Evolutionary conservation across 805 yeast genomes (phyloP).

Genomic region (Cyberlindnera sargentensis): DNA sequence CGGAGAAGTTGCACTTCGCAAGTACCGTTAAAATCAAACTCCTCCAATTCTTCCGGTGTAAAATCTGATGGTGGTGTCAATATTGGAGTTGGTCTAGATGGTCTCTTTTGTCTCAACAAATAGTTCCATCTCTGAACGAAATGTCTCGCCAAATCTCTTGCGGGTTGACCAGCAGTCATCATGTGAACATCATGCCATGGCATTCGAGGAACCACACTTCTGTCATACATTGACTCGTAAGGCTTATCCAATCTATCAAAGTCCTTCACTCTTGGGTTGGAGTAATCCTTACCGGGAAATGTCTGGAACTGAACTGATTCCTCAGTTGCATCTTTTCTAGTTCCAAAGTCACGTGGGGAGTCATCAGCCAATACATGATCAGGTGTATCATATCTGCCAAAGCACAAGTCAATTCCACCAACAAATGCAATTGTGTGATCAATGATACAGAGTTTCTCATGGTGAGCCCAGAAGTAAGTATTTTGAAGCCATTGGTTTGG

Average conservation of each 20-base stretch:
- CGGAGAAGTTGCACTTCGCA: conserved; percentile 89
- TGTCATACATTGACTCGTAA: conserved; percentile 85
- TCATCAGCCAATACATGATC: conserved; percentile 90
- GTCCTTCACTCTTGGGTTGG: conserved; percentile 91
- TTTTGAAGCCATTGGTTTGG: conserved; percentile 93
- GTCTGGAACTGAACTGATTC: conserved; percentile 42
- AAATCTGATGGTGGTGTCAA: conserved; percentile 90
- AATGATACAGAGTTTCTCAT: conserved; percentile 81
- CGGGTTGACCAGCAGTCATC: conserved; percentile 91
- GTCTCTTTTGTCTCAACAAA: conserved; percentile 84
- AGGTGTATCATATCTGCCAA: conserved; percentile 94
- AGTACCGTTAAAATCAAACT: conserved; percentile 58
- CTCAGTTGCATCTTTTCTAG: conserved; percentile 26
- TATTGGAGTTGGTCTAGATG: conserved; percentile 88
- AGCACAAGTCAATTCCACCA: conserved; percentile 95
- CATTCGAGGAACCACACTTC: conserved; percentile 81
- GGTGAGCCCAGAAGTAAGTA: conserved; percentile 98
- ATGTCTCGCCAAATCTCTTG: conserved; percentile 87
- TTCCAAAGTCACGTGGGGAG: conserved; percentile 31
- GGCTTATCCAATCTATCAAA: conserved; percentile 78
- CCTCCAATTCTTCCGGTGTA: conserved; percentile 59
- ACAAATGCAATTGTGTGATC: conserved; percentile 86
- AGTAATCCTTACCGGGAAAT: conserved; percentile 96
- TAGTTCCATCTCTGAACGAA: conserved; percentile 98
- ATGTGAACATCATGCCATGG: conserved; percentile 99